Percentiles rank a stretch among this genome's conserved stretches.
Evolutionary conservation across 2,329 filamentous ascomycete species (phyloP).

Genomic region (Colletotrichum sp.): DNA sequence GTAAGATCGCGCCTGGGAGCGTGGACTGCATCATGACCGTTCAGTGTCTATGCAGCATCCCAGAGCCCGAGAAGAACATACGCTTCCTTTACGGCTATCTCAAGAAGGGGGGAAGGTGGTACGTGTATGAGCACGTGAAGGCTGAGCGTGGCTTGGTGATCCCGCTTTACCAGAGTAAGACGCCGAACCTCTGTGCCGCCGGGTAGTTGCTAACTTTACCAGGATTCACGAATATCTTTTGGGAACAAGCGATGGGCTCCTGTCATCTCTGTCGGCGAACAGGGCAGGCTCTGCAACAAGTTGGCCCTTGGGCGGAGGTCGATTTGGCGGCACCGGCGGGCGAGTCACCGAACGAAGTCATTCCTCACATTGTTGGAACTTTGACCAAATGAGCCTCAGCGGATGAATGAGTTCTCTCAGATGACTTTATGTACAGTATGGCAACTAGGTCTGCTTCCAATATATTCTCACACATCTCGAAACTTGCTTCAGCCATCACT

Average conservation of each 20-base stretch:
- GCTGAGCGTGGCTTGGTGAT: conserved; percentile 35
- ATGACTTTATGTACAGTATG: background rate
- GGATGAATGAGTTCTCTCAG: background rate
- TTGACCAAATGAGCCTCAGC: background rate
- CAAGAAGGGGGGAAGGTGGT: conserved; percentile 56
- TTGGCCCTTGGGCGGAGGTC: background rate
- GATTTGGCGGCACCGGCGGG: background rate
- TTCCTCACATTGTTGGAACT: background rate
- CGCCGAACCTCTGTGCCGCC: background rate
- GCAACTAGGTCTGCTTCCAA: background rate
- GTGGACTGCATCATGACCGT: conserved; percentile 56
- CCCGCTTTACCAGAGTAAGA: conserved; percentile 44
- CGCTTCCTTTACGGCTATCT: conserved; percentile 50
- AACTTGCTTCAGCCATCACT: background rate
- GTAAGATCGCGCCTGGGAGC: conserved; percentile 41
- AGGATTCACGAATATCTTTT: conserved; percentile 46
- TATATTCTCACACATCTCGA: background rate
- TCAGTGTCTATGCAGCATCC: conserved; percentile 58
- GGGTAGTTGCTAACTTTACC: background rate
- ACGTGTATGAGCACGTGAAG: conserved; percentile 56
- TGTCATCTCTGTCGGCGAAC: background rate
- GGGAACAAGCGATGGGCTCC: conserved; percentile 31
- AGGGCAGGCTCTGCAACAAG: background rate
- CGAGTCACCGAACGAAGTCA: background rate
- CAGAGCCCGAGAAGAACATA: conserved; percentile 50